Evolutionary conservation across 495 filamentous ascomycete species (phyloP).

Genomic region (Evernia prunastri): DNA sequence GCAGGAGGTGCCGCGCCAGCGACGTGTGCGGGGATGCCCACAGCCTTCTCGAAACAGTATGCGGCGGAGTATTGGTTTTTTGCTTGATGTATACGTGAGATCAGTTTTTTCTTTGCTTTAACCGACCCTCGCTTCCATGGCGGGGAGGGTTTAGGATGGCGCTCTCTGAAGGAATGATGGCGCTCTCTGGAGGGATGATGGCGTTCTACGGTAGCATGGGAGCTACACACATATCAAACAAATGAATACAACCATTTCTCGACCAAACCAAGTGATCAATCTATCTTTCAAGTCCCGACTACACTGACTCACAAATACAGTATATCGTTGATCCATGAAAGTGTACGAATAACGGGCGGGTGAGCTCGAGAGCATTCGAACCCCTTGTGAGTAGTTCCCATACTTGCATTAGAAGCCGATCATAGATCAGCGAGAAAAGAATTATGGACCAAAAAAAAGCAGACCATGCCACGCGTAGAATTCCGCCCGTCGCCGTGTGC

Average conservation of each 20-base stretch:
- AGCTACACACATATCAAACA: background rate
- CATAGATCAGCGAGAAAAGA: background rate
- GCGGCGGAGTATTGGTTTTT: constrained; percentile 66
- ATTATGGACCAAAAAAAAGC: background rate
- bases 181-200: background rate
- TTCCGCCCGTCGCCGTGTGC: background rate
- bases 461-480: background rate
- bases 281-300: background rate
- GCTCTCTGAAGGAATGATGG: background rate
- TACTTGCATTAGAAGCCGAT: background rate
- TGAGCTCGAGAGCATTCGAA: background rate
- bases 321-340: background rate
- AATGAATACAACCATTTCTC: background rate
- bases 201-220: background rate
- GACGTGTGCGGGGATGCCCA: constrained; percentile 57
- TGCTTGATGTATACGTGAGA: constrained; percentile 19
- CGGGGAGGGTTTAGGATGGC: constrained; percentile 9
- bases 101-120: background rate
- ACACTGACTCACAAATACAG: background rate
- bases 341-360: background rate
- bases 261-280: background rate
- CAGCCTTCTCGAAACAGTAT: constrained; percentile 68
- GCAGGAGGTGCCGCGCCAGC: constrained; percentile 71
- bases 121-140: constrained; percentile 5
- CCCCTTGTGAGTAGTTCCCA: background rate